These are phyloP conservation scores for Lignosus rhinocerotis DNA, from an alignment of 1,284 basidiomycete species.

Conservation along the genomic window DNA sequence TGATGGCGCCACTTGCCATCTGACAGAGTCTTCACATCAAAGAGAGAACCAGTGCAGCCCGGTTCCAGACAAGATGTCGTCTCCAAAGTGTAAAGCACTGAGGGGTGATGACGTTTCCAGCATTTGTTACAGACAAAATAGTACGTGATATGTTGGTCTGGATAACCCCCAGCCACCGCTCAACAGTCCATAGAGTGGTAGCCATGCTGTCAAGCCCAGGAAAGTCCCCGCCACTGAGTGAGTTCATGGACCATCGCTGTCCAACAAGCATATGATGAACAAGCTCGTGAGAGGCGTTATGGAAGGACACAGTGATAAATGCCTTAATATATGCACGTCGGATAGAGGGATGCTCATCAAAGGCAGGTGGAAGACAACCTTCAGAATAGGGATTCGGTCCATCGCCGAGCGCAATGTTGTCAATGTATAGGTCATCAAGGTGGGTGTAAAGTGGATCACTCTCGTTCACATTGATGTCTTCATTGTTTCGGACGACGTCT, in stretches of 20 bases:
- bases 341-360: not conserved
- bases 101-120: constrained; percentile 2
- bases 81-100: not conserved
- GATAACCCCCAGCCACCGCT: constrained; percentile 16
- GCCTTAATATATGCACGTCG: not conserved
- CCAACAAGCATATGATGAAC: not conserved
- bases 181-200: constrained; percentile 10
- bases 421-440: not conserved
- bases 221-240: not conserved
- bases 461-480: not conserved
- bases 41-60: constrained; percentile 3
- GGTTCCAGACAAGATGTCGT: not conserved
- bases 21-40: not conserved
- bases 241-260: not conserved
- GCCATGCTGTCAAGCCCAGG: constrained; percentile 12
- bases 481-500: no score
- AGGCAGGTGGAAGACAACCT: not conserved
- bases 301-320: not conserved
- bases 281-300: not conserved
- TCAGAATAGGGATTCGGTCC: not conserved
- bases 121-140: constrained; percentile 16
- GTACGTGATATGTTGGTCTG: constrained; percentile 11
- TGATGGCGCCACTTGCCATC: constrained; percentile 1
- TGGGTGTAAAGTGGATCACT: not conserved
- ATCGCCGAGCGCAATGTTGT: not conserved